Conservation (phyloP, 768 basidiomycete genomes). For the Mycena vitilis region DNA sequence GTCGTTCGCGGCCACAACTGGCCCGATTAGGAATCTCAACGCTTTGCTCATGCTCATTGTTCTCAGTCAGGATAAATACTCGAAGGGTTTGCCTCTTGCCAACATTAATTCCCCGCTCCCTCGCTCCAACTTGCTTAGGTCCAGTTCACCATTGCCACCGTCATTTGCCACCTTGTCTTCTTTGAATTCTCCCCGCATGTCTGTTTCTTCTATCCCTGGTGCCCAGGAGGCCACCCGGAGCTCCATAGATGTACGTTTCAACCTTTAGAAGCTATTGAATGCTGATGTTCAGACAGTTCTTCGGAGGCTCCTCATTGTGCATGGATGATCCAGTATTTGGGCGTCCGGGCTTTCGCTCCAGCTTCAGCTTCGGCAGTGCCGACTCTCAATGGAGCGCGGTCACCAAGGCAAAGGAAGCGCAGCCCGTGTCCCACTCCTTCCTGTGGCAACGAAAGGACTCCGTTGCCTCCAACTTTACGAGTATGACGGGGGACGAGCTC, state of each 20-base stretch:
- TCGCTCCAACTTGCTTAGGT: conserved; percentile 2
- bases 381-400: conserved; percentile 16
- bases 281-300: conserved; percentile 1
- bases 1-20: not conserved
- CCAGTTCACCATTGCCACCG: conserved; percentile 14
- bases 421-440: not conserved
- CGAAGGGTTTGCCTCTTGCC: not conserved
- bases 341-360: not conserved
- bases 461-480: conserved; percentile 14
- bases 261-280: not conserved
- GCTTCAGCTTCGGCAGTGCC: conserved; percentile 15
- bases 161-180: not conserved
- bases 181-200: not conserved
- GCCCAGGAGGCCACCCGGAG: conserved; percentile 6
- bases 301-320: not conserved
- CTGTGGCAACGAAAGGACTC: not conserved
- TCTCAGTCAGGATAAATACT: conserved; percentile 11
- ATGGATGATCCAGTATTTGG: not conserved
- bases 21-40: conserved; percentile 15
- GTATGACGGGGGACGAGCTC: conserved; percentile 25
- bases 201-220: not conserved
- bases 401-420: conserved; percentile 3
- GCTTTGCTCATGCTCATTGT: conserved; percentile 20
- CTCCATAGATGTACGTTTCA: conserved; percentile 8
- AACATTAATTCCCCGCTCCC: not conserved